Percentiles rank a stretch among this genome's conserved stretches.
phyloP scores from a whole-genome alignment of 2,329 filamentous ascomycete genomes.

The Colletotrichum abscissum region DNA sequence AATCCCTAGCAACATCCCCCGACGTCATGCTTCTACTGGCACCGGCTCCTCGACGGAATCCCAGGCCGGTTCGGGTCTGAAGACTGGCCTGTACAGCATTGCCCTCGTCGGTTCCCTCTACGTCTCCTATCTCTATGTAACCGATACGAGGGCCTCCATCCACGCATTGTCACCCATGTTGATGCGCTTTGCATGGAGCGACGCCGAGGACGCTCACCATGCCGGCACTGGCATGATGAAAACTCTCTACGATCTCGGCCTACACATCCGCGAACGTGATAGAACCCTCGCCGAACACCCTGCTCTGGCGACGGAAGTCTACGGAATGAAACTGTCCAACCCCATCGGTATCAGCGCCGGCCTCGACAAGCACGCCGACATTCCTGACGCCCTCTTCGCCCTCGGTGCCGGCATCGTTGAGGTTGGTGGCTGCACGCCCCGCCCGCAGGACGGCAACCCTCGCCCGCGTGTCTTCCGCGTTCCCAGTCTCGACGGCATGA shows the following conservation, averaged over 20 bases:
- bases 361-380: slow-evolving; percentile 92
- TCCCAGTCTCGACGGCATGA: slow-evolving; percentile 84
- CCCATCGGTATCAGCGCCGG: slow-evolving; percentile 96
- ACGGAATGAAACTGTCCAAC: slow-evolving; percentile 81
- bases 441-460: slow-evolving; percentile 89
- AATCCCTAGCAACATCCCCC: slow-evolving; percentile 42
- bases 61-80: slow-evolving; percentile 45
- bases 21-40: slow-evolving; percentile 45
- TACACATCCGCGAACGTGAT: slow-evolving; percentile 86
- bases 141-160: slow-evolving; percentile 77
- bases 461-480: slow-evolving; percentile 90
- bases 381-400: slow-evolving; percentile 86
- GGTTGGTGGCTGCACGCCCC: slow-evolving; percentile 88
- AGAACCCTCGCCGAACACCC: slow-evolving; percentile 44
- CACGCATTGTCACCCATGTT: slow-evolving; percentile 76
- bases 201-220: slow-evolving; percentile 94
- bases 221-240: slow-evolving; percentile 78
- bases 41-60: slow-evolving; percentile 39
- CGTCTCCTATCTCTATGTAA: slow-evolving; percentile 74
- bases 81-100: slow-evolving; percentile 52
- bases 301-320: slow-evolving; percentile 65
- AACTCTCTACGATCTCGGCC: slow-evolving; percentile 75
- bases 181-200: slow-evolving; percentile 74
- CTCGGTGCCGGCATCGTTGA: slow-evolving; percentile 90
- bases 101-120: slow-evolving; percentile 54